Evolutionary conservation across 148 eudicot species (phyloP), one percentile per base, ranked within the genome.

Genomic region (Pouteria glomerata): DNA sequence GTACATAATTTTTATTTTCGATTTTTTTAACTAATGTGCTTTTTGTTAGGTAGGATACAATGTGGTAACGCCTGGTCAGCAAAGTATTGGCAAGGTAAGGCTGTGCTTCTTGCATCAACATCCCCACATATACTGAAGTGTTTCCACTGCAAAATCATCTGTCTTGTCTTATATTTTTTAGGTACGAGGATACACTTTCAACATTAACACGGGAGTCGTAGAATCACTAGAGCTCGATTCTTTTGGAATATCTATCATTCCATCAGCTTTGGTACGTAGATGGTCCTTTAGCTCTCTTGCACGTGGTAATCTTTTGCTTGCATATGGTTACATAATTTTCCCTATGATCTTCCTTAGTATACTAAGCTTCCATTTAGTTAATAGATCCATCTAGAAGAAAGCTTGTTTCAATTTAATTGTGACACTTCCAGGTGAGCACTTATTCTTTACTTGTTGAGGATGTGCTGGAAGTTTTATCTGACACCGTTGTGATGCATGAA

Each of bases 181-280:
- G 96, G 90, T 90, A 66, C 92, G 92, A 57, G 96, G 96, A 23
- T 90, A 81, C 82, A 77, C 79, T 68, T 90, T 87, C 67, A 67
- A 85, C 76, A 79, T 87, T 52, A 84, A 85, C 79, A 84, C 92
- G 19, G 96, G 96, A 57, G 76, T 68, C 39, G 85, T 90, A 65
- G 90, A 84, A 71, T 84, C 87, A 47, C 85, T 90, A 26, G 96
- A 90, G 76, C 84, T 90, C 51, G 96, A 90, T 70, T 82, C 96
- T 16, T 90, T 90, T 76, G 96, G 96, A 45, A 68, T 81, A 51
- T 84, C 96, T 23, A 63, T 90, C 71, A 82, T 90, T 50, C 96
- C 96, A 44, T 84, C 92, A 72, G 85, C 81, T 79, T 77, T 90
- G 90, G 96, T 90, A 73, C 56, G 89, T 75, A 42, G 51, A 82